Evolutionary conservation across 371 early-diverging fungal species (phyloP).

Genomic region (Mucor mucedo): DNA sequence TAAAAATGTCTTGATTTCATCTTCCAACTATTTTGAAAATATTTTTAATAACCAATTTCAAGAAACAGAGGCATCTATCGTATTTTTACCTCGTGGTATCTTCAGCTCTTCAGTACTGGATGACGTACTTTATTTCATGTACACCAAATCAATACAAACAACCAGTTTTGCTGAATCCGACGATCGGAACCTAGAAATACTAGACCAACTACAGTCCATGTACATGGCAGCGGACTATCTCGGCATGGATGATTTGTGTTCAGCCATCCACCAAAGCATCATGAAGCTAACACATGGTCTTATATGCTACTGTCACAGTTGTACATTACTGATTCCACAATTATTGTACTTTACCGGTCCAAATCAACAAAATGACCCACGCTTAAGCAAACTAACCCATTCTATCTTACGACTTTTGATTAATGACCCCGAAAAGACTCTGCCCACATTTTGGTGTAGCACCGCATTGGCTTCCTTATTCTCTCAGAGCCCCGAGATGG

Average conservation of each 20-base stretch:
- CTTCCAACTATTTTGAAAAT: conserved; percentile 44
- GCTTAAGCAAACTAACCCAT: conserved; percentile 23
- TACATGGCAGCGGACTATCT: conserved; percentile 45
- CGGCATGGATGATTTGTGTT: conserved; percentile 36
- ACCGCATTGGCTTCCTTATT: conserved; percentile 21
- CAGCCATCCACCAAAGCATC: conserved; percentile 18
- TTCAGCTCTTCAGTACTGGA: conserved; percentile 37
- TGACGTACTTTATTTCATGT: conserved; percentile 40
- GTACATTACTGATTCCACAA: conserved; percentile 26
- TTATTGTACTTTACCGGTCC: conserved; percentile 28
- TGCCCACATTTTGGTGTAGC: conserved; percentile 37
- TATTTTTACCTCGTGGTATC: conserved; percentile 39
- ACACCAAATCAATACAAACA: conserved; percentile 25
- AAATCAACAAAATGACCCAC: conserved; percentile 23
- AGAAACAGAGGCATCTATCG: conserved; percentile 42
- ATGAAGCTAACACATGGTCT: conserved; percentile 28
- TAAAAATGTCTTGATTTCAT: conserved; percentile 38
- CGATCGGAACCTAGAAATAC: conserved; percentile 20
- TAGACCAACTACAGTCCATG: conserved; percentile 25
- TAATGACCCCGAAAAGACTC: conserved; percentile 33
- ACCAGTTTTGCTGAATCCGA: background rate
- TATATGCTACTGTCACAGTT: conserved; percentile 34
- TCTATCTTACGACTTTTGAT: conserved; percentile 26
- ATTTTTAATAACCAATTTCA: conserved; percentile 46
- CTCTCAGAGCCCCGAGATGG: conserved; percentile 18